Base-by-base conservation (phyloP, 805 yeast genomes). In the Debaryomyces maramus region DNA sequence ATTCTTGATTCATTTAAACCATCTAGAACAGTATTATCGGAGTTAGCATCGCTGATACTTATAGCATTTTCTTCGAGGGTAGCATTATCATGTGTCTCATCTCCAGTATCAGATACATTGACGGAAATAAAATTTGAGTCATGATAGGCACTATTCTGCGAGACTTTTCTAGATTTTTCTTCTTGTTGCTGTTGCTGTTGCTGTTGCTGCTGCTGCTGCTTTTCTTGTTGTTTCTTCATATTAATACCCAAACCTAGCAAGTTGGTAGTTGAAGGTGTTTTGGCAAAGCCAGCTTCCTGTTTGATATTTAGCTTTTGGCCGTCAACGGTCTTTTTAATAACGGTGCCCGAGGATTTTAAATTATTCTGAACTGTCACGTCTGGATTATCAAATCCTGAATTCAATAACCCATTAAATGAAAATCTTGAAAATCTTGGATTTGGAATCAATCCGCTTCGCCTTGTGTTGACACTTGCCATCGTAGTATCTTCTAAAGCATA, bases 391-490 rank as follows among this genome's bases (percentile, higher is more conserved):
- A 32, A 40, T 28, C 32, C 43, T 4, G 39, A 19, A 37, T 51
- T 46, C 40, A 58, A 45, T 18, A 69, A 49, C 2, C 70, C 73
- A 36, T 67, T 67, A 49, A 70, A 66, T 0, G 75, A 68, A 37
- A 70, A 58, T 26, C 65, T 55, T 0, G 75, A 70, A 40, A 70
- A 70, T 24, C 69, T 50, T 8, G 74, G 74, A 37, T 70, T 70
- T 5, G 75, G 75, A 26, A 67, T 63, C 38, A 65, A 52, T 6
- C 45, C 58, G 27, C 28, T 38, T 41, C 17, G 39, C 34, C 35
- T 16, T 32, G 41, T 46, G 37, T 22, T 39, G 34, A 39, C 39
- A 18, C 27, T 36, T 36, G 28, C 33, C 11, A 24, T n/a, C 4
- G 36, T 19, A 7, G 2, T 13, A 15, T 33, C 36, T 6, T 19